A percentile compares a stretch with the other conserved stretches of the same genome.
Conservation (phyloP, 1,139 yeast species). For the Saccharomyces hybrid region DNA sequence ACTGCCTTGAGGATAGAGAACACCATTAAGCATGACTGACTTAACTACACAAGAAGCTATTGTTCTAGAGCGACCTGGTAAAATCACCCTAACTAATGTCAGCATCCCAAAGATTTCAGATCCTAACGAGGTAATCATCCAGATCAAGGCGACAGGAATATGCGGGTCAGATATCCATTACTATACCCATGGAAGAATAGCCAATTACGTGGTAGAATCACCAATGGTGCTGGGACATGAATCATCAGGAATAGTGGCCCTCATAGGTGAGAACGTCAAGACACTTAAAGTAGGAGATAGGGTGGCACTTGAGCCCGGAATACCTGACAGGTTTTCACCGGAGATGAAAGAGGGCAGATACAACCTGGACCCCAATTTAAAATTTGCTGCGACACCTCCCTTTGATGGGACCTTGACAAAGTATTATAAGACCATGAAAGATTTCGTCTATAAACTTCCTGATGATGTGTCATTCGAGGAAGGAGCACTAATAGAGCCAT, state of each 20-base stretch:
- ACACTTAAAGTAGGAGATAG: background rate
- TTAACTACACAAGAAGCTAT: conserved; percentile 35
- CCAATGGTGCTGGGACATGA: conserved; percentile 28
- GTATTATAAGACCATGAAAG: background rate
- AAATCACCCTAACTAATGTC: conserved; percentile 40
- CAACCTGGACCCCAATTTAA: background rate
- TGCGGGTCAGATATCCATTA: conserved; percentile 85
- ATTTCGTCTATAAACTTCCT: background rate
- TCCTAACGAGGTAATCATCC: background rate
- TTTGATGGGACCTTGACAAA: background rate
- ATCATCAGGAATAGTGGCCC: background rate
- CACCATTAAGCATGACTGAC: background rate
- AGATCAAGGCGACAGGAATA: conserved; percentile 59
- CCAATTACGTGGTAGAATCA: conserved; percentile 51
- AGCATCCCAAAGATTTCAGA: background rate
- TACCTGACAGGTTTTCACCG: background rate
- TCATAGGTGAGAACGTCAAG: background rate
- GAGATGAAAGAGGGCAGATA: background rate
- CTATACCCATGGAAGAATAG: conserved; percentile 70
- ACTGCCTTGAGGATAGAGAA: background rate
- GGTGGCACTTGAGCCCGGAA: background rate
- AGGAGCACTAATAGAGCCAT: background rate
- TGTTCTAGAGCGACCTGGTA: conserved; percentile 57
- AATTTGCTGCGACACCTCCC: background rate
- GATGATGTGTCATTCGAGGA: background rate